Base-by-base conservation (phyloP, 345 rosid species). In the Mangifera indica region DNA sequence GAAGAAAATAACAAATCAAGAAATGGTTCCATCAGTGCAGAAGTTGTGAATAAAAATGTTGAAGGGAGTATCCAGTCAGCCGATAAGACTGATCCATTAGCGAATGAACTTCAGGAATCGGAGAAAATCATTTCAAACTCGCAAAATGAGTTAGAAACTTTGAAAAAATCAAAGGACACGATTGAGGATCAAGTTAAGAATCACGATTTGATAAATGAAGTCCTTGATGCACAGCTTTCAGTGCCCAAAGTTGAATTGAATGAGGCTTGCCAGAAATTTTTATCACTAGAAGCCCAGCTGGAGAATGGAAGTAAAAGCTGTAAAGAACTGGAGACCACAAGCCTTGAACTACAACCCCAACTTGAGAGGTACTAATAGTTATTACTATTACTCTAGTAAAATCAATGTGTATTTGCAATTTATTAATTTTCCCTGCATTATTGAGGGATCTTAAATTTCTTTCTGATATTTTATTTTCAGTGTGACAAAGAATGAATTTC, bases 281-380 rank as follows among this genome's bases (percentile, higher is more conserved):
- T 79, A 22, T 72, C 84, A 18, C 60, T 81, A 68, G 85, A 85
- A 73, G 82, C 68, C 72, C 83, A 86, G 72, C 69, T 83, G 71
- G 88, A 82, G 69, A 78, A 81, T 64, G 78, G 74, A 68, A 76
- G 10, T 51, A 76, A 69, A 73, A 72, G 84, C 81, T 85, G 74
- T 72, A 85, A 82, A 66, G 89, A 84, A 63, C 67, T 82, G 65
- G 89, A 81, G 78, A 77, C 77, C 34, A 75, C 84, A 22, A 70
- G 83, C 77, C 83, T 82, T 66, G 85, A 87, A 22, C 72, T 76
- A 20, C 87, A 78, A 72, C 80, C 77, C 56, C 84, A 84, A 70
- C 81, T 69, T 58, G 85, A 89, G 72, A 86, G 95, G 95, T 87
- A 84, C 37, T 12, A 25, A 48, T 14, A 54, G 65, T 63, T 7